Conservation (phyloP, 805 yeast genomes). For the Saturnispora diversa region DNA sequence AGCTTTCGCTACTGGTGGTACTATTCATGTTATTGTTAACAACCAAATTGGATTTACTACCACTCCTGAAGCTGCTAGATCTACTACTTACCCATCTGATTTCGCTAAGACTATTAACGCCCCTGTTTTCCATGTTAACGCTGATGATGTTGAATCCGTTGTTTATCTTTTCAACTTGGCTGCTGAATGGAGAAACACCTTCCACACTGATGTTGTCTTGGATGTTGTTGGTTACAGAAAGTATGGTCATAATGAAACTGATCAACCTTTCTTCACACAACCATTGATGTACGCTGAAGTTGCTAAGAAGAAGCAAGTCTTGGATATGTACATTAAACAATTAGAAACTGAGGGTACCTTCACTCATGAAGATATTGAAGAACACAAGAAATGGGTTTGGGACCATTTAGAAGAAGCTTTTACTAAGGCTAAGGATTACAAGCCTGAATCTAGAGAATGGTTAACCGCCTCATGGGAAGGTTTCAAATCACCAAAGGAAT, state of each 20-base stretch:
- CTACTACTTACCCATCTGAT: slow-evolving; percentile 97
- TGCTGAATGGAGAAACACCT: slow-evolving; percentile 96
- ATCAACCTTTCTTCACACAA: slow-evolving; percentile 98
- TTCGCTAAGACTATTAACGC: slow-evolving; percentile 94
- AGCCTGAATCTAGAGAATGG: slow-evolving; percentile 94
- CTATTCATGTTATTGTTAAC: slow-evolving; percentile 90
- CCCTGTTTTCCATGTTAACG: slow-evolving; percentile 98
- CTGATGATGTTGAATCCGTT: slow-evolving; percentile 93
- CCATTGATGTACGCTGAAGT: slow-evolving; percentile 94
- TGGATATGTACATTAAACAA: slow-evolving; percentile 76
- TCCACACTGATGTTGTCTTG: slow-evolving; percentile 92
- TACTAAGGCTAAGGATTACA: slow-evolving; percentile 78
- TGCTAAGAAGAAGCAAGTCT: slow-evolving; percentile 80
- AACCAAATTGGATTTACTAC: slow-evolving; percentile 99
- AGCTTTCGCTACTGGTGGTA: slow-evolving; percentile 97
- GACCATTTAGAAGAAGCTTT: slow-evolving; percentile 83
- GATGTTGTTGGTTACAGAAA: slow-evolving; percentile 98
- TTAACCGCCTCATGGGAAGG: slow-evolving; percentile 98
- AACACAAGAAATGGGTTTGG: slow-evolving; percentile 99
- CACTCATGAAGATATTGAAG: slow-evolving; percentile 82
- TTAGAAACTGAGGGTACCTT: slow-evolving; percentile 82
- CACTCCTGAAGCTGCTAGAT: slow-evolving; percentile 94
- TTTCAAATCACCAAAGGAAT: slow-evolving; percentile 94
- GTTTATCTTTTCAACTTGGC: slow-evolving; percentile 91
- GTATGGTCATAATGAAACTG: slow-evolving; percentile 99